phyloP scores from a whole-genome alignment of 106 monocot species.

The Allium sativum region DNA sequence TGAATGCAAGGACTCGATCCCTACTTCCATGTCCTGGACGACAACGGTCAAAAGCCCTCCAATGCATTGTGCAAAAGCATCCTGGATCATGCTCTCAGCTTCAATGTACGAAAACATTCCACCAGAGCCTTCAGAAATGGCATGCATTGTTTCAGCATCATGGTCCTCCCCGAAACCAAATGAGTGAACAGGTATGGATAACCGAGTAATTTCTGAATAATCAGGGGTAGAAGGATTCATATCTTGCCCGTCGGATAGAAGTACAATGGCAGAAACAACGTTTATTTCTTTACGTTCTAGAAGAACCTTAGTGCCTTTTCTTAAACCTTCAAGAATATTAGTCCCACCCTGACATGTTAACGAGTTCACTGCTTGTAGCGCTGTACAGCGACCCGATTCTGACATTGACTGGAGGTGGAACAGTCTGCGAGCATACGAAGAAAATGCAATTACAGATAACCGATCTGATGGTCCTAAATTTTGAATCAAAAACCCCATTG shows the following conservation, averaged over 20 bases:
- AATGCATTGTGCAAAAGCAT: constrained; percentile 55
- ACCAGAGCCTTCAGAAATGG: constrained; percentile 38
- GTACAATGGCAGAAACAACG: constrained; percentile 63
- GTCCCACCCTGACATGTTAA: constrained; percentile 55
- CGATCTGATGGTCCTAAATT: constrained; percentile 70
- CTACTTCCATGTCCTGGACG: constrained; percentile 26
- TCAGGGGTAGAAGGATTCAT: constrained; percentile 23
- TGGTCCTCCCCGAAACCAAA: constrained; percentile 32
- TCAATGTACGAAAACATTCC: constrained; percentile 57
- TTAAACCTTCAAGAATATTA: constrained; percentile 73
- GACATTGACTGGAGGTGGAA: constrained; percentile 71
- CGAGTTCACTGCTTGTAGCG: constrained; percentile 68
- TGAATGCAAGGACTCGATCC: constrained; percentile 19
- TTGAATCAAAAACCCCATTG: constrained; percentile 86
- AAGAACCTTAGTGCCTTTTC: constrained; percentile 60
- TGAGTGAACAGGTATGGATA: constrained; percentile 25
- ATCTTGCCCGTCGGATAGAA: constrained; percentile 92
- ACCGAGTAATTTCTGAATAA: not conserved
- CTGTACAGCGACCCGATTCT: constrained; percentile 56
- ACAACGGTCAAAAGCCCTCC: constrained; percentile 48
- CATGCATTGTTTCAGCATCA: constrained; percentile 27
- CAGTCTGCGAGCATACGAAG: constrained; percentile 65
- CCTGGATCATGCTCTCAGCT: constrained; percentile 36
- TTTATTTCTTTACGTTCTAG: constrained; percentile 56
- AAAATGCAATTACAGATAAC: constrained; percentile 72